phyloP scores from a whole-genome alignment of 176 grass and related monocot species.

The Oryza officinalis region DNA sequence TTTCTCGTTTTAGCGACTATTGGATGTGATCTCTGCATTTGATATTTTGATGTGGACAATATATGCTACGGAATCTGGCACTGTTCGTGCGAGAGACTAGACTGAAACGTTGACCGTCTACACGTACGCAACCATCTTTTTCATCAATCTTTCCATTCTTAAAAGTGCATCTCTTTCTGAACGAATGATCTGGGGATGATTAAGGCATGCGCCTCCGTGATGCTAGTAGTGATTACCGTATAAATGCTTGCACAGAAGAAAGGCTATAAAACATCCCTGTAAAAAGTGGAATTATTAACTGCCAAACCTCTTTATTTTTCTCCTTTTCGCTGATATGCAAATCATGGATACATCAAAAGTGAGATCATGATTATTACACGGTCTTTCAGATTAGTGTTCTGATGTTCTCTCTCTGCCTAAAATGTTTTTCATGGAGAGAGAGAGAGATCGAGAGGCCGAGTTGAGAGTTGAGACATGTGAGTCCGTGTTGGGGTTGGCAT shows the following conservation, averaged over 20 bases:
- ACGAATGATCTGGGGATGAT: constrained; percentile 23
- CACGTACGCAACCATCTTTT: not conserved
- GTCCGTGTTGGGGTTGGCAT: not conserved
- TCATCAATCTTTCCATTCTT: not conserved
- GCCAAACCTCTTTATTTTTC: not conserved
- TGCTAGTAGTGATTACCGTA: not conserved
- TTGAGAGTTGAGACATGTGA: constrained; percentile 20
- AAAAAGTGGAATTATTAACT: constrained; percentile 6
- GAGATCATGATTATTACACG: constrained; percentile 18
- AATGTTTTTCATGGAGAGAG: not conserved
- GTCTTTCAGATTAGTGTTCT: not conserved
- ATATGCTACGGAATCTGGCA: not conserved
- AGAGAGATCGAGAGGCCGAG: not conserved
- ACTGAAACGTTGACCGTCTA: constrained; percentile 39
- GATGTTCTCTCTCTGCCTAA: not conserved
- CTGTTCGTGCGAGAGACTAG: not conserved
- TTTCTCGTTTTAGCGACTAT: not conserved
- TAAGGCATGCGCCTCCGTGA: not conserved
- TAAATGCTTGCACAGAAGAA: constrained; percentile 25
- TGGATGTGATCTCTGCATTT: not conserved
- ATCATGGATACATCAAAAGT: constrained; percentile 30
- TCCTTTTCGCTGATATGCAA: constrained; percentile 24
- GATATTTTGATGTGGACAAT: not conserved
- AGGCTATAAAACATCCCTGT: not conserved
- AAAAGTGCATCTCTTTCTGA: not conserved